A percentile compares a stretch with the other conserved stretches of the same genome.
Conservation (phyloP, 208 protist genomes). For the Acanthamoeba castellanii region DNA sequence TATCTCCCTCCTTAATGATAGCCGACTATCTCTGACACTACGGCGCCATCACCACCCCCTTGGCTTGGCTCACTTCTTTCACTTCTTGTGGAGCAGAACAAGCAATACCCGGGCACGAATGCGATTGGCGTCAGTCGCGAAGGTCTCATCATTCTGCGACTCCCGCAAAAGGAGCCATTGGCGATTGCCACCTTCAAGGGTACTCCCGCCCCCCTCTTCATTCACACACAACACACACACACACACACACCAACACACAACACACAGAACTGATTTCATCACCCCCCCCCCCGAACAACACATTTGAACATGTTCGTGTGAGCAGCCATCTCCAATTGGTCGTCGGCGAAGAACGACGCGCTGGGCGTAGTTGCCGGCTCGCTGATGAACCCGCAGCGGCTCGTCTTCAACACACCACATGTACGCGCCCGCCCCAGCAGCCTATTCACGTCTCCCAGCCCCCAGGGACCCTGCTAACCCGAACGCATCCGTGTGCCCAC, state of each 20-base stretch:
- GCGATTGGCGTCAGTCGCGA: conserved; percentile 17
- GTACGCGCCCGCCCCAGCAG: not conserved
- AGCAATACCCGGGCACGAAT: conserved; percentile 15
- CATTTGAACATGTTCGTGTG: not conserved
- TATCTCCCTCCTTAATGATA: not conserved
- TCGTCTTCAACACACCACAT: conserved; percentile 12
- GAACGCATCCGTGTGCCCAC: not conserved
- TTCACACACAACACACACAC: no score
- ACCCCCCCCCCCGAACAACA: not conserved
- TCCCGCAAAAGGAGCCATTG: conserved; percentile 49
- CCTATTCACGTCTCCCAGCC: not conserved
- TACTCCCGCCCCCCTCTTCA: not conserved
- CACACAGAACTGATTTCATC: not conserved
- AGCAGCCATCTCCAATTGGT: conserved; percentile 40
- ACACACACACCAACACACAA: no score
- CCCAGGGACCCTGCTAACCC: not conserved
- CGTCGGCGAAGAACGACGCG: conserved; percentile 13
- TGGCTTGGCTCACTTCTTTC: not conserved
- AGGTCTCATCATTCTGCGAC: conserved; percentile 50
- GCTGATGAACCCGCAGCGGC: conserved; percentile 52
- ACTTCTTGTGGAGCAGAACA: not conserved
- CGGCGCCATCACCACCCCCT: not conserved
- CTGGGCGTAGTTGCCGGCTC: conserved; percentile 41
- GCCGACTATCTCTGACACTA: no score
- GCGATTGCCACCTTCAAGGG: conserved; percentile 52